Conservation (phyloP, 1,284 basidiomycete genomes). For the Phaffia rhodozyma region DNA sequence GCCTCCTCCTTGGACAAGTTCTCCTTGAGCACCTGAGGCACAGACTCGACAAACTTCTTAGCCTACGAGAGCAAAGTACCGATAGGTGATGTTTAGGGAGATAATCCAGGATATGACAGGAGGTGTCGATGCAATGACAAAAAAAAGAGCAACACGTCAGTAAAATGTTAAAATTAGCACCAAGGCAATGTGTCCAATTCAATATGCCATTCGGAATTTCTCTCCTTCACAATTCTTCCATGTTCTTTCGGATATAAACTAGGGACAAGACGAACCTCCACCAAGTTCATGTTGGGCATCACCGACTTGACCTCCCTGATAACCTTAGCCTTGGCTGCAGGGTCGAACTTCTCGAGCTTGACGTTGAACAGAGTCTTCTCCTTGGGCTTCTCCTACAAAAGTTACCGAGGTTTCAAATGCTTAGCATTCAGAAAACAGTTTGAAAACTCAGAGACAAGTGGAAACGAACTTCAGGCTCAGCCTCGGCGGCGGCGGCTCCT, state of each 20-base stretch:
- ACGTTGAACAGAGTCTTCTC: slow-evolving; percentile 98
- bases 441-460: not conserved
- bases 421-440: too few relatives aligned
- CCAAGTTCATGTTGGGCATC: slow-evolving; percentile 85
- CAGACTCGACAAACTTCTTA: slow-evolving; percentile 97
- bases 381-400: slow-evolving; percentile 83
- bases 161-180: not conserved
- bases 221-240: not conserved
- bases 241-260: not conserved
- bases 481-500: slow-evolving; percentile 45
- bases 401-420: not conserved
- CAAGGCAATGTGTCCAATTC: not conserved
- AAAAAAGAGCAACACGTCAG: not conserved
- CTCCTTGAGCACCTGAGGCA: slow-evolving; percentile 91
- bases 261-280: slow-evolving; percentile 56
- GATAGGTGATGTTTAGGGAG: slow-evolving; percentile 21
- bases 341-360: slow-evolving; percentile 84
- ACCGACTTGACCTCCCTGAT: slow-evolving; percentile 96
- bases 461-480: slow-evolving; percentile 48
- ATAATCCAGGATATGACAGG: not conserved
- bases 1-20: slow-evolving; percentile 94
- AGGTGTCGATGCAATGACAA: not conserved
- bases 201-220: not conserved
- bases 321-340: slow-evolving; percentile 85
- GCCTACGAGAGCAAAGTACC: slow-evolving; percentile 46